Conservation (phyloP, 2,329 filamentous ascomycete genomes). For the Coniella vitis region DNA sequence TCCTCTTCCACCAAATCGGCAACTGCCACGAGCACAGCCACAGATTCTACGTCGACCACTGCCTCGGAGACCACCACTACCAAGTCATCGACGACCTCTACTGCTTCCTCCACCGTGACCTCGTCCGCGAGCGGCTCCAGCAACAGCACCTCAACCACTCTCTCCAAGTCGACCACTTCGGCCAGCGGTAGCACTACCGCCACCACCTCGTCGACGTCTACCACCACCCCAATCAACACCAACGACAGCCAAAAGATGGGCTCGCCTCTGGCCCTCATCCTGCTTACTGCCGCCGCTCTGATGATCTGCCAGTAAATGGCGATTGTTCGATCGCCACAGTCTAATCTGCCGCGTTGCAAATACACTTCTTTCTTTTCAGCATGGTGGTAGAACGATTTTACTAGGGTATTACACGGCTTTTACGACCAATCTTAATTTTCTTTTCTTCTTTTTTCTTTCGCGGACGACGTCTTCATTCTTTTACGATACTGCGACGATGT, state of each 20-base stretch:
- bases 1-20: slow-evolving; percentile 16
- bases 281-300: slow-evolving; percentile 32
- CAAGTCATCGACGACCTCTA: slow-evolving; percentile 5
- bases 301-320: slow-evolving; percentile 34
- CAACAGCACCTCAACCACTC: slow-evolving; percentile 18
- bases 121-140: slow-evolving; percentile 17
- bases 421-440: background rate
- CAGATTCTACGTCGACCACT: slow-evolving; percentile 11
- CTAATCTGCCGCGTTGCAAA: background rate
- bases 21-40: slow-evolving; percentile 10
- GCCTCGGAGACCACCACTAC: slow-evolving; percentile 15
- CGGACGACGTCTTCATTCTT: slow-evolving; percentile 3
- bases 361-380: background rate
- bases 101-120: slow-evolving; percentile 19
- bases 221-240: slow-evolving; percentile 24
- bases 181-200: slow-evolving; percentile 13
- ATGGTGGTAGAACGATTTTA: background rate
- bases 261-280: slow-evolving; percentile 34
- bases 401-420: background rate
- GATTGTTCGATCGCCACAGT: background rate
- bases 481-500: background rate
- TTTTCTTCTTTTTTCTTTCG: background rate
- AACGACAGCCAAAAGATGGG: slow-evolving; percentile 31
- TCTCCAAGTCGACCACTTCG: slow-evolving; percentile 14
- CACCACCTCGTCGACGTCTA: slow-evolving; percentile 17